These are phyloP conservation scores for Monocercomonoides exilis DNA, from an alignment of 78 protist genomes.

Conservation along the genomic window DNA sequence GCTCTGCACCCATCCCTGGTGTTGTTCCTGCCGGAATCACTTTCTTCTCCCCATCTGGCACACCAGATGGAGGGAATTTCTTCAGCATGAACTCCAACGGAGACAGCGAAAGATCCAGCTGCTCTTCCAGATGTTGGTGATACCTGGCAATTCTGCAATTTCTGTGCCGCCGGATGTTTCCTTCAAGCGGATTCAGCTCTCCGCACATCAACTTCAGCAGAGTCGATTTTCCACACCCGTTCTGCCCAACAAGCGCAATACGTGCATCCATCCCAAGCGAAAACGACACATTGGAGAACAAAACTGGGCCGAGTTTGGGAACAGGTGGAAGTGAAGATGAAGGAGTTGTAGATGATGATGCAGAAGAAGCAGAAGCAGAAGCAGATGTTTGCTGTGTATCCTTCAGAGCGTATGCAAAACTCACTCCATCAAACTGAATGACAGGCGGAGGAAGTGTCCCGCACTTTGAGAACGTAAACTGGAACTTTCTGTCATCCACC, in stretches of 20 bases:
- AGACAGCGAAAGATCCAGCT: neutral
- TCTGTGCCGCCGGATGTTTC: neutral
- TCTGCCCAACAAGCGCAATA: slow-evolving; percentile 32
- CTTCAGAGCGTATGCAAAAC: neutral
- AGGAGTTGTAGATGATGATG: neutral
- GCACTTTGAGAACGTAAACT: neutral
- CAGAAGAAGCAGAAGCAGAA: neutral
- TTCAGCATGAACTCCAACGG: slow-evolving; percentile 6
- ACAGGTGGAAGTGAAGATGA: neutral
- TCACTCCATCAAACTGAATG: neutral
- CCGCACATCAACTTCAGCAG: slow-evolving; percentile 23
- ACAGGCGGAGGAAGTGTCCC: neutral
- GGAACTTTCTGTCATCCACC: neutral
- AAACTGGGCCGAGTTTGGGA: neutral
- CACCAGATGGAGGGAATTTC: neutral
- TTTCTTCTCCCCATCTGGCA: neutral
- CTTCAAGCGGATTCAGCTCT: slow-evolving; percentile 2
- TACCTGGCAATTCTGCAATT: neutral
- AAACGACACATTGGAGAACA: neutral
- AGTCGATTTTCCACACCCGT: slow-evolving; percentile 48
- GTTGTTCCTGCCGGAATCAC: neutral
- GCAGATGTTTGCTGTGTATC: neutral
- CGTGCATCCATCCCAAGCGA: neutral
- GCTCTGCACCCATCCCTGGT: neutral
- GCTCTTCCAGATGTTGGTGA: slow-evolving; percentile 23